Evolutionary conservation across 2,329 filamentous ascomycete genomes (phyloP), one percentile per base, ranked within the genome.

Genomic region (Cladophialophora yegresii): DNA sequence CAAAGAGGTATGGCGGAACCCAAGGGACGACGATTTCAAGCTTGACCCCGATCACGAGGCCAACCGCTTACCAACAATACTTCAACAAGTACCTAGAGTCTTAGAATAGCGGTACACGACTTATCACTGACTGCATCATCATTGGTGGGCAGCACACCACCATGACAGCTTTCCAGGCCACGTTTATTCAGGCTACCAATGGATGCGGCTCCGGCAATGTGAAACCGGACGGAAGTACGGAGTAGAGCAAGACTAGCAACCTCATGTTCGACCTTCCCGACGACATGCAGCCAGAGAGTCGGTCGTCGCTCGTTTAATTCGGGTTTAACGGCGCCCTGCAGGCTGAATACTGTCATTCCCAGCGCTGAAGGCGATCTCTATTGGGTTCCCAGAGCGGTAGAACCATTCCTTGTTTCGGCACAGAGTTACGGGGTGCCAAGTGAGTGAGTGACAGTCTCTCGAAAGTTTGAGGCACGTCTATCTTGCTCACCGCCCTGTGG

Each of bases 11-110:
- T 30, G 59, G 50, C 56, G 28, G 50, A 40, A 54, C 61, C 61
- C 33, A 53, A 40, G 45, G 16, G 43, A 23, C 49, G 30, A 32
- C n/a, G 47, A 49, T 58, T 58, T 22, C 49, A 51, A 50, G 57
- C 47, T 47, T 59, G 26, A 13, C 9, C 43, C 47, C 51, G 65
- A 62, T 68, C 66, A 68, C 66, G 66, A 57, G 66, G 64, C 57
- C 61, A 60, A 59, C 58, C 56, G 63, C 56, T 65, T 58, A 65
- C 60, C 60, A 65, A 67, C 32, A 57, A 36, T 59, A 28, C 16
- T 32, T 32, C n/a, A 51, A 6, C 23, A 13, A 32, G 47, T 36
- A 36, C 26, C 57, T 30, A 45, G 16, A 20, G 12, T 59, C 36
- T 36, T 43, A 47, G 36, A 22, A 50, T 53, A 45, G 57, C 49